Percentiles rank a stretch among this genome's conserved stretches.
These are phyloP conservation scores for Boechera stricta DNA, from an alignment of 345 rosid species.

Conservation along the genomic window DNA sequence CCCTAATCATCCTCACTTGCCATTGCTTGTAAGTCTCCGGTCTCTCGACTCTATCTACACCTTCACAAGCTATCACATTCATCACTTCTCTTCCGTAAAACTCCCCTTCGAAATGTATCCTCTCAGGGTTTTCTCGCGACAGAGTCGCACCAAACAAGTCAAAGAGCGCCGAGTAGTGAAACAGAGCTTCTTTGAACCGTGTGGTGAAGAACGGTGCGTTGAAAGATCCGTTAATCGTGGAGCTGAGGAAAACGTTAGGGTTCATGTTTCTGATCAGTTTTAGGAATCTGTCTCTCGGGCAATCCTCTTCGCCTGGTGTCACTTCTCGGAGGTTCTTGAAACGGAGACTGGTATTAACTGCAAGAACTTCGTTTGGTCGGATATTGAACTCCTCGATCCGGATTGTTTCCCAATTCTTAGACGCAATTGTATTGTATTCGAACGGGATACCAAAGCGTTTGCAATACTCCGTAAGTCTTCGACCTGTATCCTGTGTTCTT, in stretches of 20 bases:
- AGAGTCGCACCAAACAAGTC: conserved; percentile 66
- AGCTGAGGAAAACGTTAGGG: conserved; percentile 62
- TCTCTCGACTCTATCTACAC: conserved; percentile 72
- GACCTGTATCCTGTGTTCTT: conserved; percentile 73
- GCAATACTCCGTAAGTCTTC: conserved; percentile 68
- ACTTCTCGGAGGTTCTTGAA: conserved; percentile 65
- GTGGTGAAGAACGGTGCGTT: conserved; percentile 81
- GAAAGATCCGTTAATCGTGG: conserved; percentile 61
- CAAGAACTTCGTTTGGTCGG: conserved; percentile 59
- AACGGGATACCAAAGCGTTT: conserved; percentile 75
- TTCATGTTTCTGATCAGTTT: conserved; percentile 64
- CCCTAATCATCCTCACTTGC: conserved; percentile 65
- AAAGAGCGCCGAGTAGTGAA: conserved; percentile 68
- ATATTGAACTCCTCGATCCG: conserved; percentile 69
- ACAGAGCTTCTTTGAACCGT: conserved; percentile 76
- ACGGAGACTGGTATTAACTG: conserved; percentile 58
- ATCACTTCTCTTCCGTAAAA: conserved; percentile 65
- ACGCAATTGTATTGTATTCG: conserved; percentile 65
- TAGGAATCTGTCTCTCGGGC: conserved; percentile 66
- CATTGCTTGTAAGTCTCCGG: conserved; percentile 88
- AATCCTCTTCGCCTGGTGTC: conserved; percentile 55
- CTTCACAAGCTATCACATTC: conserved; percentile 85
- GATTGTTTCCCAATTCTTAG: conserved; percentile 76
- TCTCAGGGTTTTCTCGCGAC: conserved; percentile 52
- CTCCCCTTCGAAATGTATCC: conserved; percentile 68